phyloP scores from a whole-genome alignment of 139 green algal species.

The Picochlorum sp. region DNA sequence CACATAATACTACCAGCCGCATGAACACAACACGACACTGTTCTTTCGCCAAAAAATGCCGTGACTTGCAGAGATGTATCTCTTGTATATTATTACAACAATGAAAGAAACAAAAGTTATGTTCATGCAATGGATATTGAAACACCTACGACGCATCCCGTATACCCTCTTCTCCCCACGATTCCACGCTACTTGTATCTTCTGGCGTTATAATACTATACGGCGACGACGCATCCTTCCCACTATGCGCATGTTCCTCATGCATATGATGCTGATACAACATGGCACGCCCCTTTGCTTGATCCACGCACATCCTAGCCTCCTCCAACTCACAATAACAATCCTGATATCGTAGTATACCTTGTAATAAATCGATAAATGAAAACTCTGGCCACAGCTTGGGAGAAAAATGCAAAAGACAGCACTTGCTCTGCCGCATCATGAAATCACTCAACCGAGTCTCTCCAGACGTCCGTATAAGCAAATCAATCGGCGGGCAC shows the following conservation, averaged over 20 bases:
- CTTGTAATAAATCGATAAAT: conserved; percentile 59
- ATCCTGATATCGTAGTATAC: conserved; percentile 48
- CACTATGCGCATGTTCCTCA: conserved; percentile 1
- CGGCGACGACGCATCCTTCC: conserved; percentile 1
- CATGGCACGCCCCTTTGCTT: not conserved
- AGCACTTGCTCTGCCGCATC: conserved; percentile 60
- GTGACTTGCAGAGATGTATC: too few relatives aligned
- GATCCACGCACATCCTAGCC: not conserved
- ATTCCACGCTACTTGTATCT: conserved; percentile 2
- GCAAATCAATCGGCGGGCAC: conserved; percentile 68
- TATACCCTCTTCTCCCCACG: not conserved
- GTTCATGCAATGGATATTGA: not conserved
- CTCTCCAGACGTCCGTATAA: conserved; percentile 85
- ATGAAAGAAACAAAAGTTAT: not conserved
- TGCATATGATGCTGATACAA: conserved; percentile 4
- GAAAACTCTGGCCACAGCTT: conserved; percentile 82
- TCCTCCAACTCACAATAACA: conserved; percentile 6
- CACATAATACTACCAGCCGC: not conserved
- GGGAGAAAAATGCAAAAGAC: conserved; percentile 64
- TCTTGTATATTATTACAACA: not conserved
- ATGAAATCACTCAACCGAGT: conserved; percentile 84
- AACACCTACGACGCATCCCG: not conserved
- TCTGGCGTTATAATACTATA: conserved; percentile 3
- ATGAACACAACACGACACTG: not conserved
- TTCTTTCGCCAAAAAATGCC: too few relatives aligned